A percentile compares a stretch with the other conserved stretches of the same genome.
Evolutionary conservation across 768 basidiomycete genomes (phyloP).

Genomic region (Boletellus sp.): DNA sequence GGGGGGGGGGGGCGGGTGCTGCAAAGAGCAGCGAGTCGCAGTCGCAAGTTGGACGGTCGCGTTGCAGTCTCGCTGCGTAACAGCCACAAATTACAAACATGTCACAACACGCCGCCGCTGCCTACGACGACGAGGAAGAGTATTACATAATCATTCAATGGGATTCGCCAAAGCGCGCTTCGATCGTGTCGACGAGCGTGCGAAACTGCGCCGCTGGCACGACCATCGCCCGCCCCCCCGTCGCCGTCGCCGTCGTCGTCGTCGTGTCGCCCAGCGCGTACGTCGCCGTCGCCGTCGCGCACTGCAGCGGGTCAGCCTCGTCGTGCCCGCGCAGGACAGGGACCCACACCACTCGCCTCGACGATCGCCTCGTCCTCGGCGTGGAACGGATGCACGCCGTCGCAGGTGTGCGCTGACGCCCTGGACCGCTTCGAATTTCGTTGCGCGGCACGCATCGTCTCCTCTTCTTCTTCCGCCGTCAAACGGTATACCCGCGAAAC

Average conservation of each 20-base stretch:
- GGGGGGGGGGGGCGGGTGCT: background rate
- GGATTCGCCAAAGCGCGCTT: constrained; percentile 29
- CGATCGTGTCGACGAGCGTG: constrained; percentile 39
- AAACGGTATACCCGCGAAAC: constrained; percentile 78
- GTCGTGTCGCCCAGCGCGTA: constrained; percentile 52
- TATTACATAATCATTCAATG: constrained; percentile 4
- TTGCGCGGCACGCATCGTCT: constrained; percentile 40
- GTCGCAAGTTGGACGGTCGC: background rate
- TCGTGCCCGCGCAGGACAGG: too few relatives aligned
- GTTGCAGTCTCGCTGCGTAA: constrained; percentile 4
- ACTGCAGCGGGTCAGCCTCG: background rate
- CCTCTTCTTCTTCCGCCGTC: constrained; percentile 61
- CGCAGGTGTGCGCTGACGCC: background rate
- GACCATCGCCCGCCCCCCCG: constrained; percentile 62
- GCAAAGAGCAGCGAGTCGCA: background rate
- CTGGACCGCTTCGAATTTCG: constrained; percentile 40
- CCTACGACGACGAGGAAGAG: constrained; percentile 4
- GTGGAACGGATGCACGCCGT: constrained; percentile 73
- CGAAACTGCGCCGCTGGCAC: constrained; percentile 44
- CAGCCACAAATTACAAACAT: constrained; percentile 18
- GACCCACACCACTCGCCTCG: constrained; percentile 52
- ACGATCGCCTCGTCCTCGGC: constrained; percentile 79
- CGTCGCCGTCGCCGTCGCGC: constrained; percentile 18
- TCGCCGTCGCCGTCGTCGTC: constrained; percentile 58
- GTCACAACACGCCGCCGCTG: constrained; percentile 12